Evolutionary conservation across 305 asterid genomes (phyloP).

Genomic region (Andrographis paniculata): DNA sequence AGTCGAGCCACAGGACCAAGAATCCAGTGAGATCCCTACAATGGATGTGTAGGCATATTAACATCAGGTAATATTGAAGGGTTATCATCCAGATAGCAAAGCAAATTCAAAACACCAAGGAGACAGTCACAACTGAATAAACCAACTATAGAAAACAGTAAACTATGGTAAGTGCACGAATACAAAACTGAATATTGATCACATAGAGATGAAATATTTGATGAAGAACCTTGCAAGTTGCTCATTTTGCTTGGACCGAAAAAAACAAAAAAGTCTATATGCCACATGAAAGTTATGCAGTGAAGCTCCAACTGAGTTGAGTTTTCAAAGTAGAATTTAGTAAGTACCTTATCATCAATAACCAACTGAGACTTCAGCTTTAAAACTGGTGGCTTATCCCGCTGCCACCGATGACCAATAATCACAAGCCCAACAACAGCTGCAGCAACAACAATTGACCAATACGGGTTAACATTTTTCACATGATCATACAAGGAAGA

Average conservation of each 20-base stretch:
- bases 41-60: neutral
- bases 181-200: neutral
- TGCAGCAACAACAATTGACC: constrained; percentile 54
- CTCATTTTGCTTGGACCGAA: neutral
- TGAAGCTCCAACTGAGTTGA: constrained; percentile 4
- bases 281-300: neutral
- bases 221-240: neutral
- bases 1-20: constrained; percentile 33
- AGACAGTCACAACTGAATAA: neutral
- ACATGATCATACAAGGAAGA: constrained; percentile 37
- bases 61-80: neutral
- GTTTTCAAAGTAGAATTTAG: neutral
- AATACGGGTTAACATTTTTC: constrained; percentile 43
- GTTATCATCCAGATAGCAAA: neutral
- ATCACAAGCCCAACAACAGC: constrained; percentile 57
- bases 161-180: neutral
- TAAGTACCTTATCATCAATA: constrained; percentile 34
- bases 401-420: constrained; percentile 52
- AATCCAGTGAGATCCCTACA: constrained; percentile 32
- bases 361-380: constrained; percentile 36
- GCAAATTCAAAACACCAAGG: neutral
- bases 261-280: neutral
- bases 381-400: constrained; percentile 36
- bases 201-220: neutral
- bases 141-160: neutral